Conservation (phyloP, 345 rosid genomes). For the Trapa bicornis region DNA sequence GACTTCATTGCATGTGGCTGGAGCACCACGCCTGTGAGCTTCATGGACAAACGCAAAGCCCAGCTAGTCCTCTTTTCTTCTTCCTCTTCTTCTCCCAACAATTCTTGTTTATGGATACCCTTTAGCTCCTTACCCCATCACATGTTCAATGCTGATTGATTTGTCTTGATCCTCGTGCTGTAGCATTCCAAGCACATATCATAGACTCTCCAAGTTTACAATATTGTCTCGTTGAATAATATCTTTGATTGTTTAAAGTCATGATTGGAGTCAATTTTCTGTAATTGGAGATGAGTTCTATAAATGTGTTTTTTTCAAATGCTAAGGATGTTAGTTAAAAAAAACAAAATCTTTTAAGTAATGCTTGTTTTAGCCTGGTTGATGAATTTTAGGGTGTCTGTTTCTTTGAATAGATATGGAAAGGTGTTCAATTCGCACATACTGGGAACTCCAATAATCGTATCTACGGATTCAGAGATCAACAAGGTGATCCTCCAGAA, state of each 20-base stretch:
- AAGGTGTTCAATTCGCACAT: slow-evolving; percentile 82
- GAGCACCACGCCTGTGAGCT: slow-evolving; percentile 64
- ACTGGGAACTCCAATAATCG: slow-evolving; percentile 78
- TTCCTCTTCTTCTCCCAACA: no score
- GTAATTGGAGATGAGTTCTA: not conserved
- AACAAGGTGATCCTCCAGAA: slow-evolving; percentile 81
- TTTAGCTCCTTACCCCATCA: no score
- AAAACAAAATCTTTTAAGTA: no score
- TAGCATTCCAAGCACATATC: not conserved
- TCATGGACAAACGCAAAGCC: slow-evolving; percentile 84
- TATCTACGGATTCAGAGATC: slow-evolving; percentile 85
- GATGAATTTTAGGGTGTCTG: not conserved
- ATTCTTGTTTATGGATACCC: not conserved
- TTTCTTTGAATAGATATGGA: slow-evolving; percentile 40
- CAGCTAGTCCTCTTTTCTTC: slow-evolving; percentile 34
- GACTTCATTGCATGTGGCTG: slow-evolving; percentile 75
- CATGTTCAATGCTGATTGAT: not conserved
- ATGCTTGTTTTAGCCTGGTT: not conserved
- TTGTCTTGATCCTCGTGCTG: not conserved
- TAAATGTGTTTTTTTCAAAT: not conserved
- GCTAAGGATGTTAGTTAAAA: not conserved
- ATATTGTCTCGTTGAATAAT: not conserved
- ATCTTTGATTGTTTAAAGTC: not conserved
- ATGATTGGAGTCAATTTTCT: not conserved
- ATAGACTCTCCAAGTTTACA: not conserved